phyloP scores from a whole-genome alignment of 2,329 filamentous ascomycete species.

The Plenodomus biglobosus region DNA sequence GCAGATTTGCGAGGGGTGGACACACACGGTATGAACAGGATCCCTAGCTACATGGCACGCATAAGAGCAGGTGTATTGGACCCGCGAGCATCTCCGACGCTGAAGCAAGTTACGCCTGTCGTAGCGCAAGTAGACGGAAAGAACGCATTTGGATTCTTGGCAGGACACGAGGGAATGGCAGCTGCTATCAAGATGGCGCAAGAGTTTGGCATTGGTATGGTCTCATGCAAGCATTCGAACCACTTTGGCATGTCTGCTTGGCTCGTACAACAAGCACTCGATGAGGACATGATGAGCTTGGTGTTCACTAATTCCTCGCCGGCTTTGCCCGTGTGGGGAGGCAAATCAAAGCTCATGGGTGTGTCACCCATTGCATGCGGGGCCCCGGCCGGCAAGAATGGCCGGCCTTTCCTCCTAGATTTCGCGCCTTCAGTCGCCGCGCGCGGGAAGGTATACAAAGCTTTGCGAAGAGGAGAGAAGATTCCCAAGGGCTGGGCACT shows the following conservation, averaged over 20 bases:
- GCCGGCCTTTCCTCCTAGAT: constrained; percentile 69
- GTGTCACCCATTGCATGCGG: constrained; percentile 76
- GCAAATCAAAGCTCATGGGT: constrained; percentile 68
- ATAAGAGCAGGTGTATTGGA: constrained; percentile 70
- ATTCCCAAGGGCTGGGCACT: constrained; percentile 76
- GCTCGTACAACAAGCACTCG: constrained; percentile 75
- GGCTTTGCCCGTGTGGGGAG: constrained; percentile 71
- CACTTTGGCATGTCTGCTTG: constrained; percentile 84
- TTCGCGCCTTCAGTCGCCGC: constrained; percentile 72
- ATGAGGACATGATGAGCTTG: constrained; percentile 65
- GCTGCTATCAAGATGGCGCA: constrained; percentile 67
- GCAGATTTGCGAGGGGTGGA: constrained; percentile 79
- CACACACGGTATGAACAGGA: constrained; percentile 75
- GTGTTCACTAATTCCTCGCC: constrained; percentile 66
- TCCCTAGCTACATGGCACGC: constrained; percentile 75
- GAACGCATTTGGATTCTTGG: constrained; percentile 76
- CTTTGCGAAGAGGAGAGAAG: constrained; percentile 65
- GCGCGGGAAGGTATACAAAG: constrained; percentile 73
- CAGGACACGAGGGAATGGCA: constrained; percentile 66
- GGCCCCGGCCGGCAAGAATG: constrained; percentile 62
- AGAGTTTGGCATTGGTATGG: constrained; percentile 71
- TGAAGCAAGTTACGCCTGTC: constrained; percentile 67
- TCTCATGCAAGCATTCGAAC: constrained; percentile 73
- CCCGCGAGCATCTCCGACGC: constrained; percentile 58
- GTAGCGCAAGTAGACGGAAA: constrained; percentile 68